Percentiles rank a stretch among this genome's conserved stretches.
Evolutionary conservation across 371 early-diverging fungal genomes (phyloP).

Genomic region (Phascolomyces articulosus): DNA sequence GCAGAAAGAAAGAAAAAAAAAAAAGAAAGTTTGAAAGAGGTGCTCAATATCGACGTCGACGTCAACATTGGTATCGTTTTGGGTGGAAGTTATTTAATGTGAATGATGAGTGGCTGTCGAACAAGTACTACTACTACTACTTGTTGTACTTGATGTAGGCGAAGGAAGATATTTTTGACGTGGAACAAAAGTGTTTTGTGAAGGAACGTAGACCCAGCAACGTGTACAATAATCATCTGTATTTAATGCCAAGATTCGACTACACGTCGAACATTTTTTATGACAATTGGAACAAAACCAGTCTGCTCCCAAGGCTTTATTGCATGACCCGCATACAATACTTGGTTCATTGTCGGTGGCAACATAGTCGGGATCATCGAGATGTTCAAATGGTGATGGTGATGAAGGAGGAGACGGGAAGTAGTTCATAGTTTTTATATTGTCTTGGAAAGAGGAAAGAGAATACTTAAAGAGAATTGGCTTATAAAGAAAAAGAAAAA

Average conservation of each 20-base stretch:
- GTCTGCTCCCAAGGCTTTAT: constrained; percentile 40
- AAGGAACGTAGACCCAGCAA: constrained; percentile 43
- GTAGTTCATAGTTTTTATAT: constrained; percentile 23
- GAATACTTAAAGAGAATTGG: neutral
- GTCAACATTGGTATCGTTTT: too few species aligned
- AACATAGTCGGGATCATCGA: constrained; percentile 8
- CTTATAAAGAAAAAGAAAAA: neutral
- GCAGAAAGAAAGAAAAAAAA: too few species aligned
- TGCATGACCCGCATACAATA: constrained; percentile 46
- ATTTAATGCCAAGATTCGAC: constrained; percentile 33
- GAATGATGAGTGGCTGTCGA: too few species aligned
- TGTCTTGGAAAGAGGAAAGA: constrained; percentile 2
- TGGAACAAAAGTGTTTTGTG: constrained; percentile 11
- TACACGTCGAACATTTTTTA: constrained; percentile 42
- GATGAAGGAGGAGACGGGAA: constrained; percentile 44
- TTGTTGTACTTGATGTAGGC: constrained; percentile 1
- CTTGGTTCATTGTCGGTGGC: constrained; percentile 8
- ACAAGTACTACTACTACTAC: too few species aligned
- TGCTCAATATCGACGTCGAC: too few species aligned
- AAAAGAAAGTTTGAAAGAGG: too few species aligned
- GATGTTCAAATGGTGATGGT: constrained; percentile 15
- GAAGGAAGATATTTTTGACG: constrained; percentile 7
- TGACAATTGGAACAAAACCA: constrained; percentile 56
- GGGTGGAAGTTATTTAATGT: neutral
- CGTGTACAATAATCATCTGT: constrained; percentile 43